Base-by-base conservation (phyloP, 805 yeast genomes). In the Isabelozyma pseudorhagii region DNA sequence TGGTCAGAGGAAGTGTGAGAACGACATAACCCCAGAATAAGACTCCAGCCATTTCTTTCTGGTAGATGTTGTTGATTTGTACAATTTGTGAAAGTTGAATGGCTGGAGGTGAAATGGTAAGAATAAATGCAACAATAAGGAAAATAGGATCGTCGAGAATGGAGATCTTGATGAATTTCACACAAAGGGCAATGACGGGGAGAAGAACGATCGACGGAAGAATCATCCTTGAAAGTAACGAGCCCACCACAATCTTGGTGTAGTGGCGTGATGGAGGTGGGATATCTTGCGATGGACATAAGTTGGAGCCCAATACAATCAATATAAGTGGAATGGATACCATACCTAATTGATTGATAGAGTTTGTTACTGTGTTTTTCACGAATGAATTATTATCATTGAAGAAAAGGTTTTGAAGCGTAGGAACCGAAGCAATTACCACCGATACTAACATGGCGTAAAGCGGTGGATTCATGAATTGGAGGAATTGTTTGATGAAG, bases 71-170 rank as follows among this genome's bases (percentile, higher is more conserved):
- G 63, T 87, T 87, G 58, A 87, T 71, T 61, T 86, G 93, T 48
- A 90, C 85, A 53, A 87, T 87, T 62, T 87, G 96, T 21, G 91
- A 84, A 49, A 87, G 71, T 66, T 87, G 96, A 55, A 87, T 87
- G 4, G 93, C 94, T 2, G 96, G 94, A 3, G 96, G 94, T 1
- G 91, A 81, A 3, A 86, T 81, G 1, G 92, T 87, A 53, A 87
- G 75, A 29, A 87, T 75, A 60, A 87, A 87, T 9, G 89, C 83
- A 41, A 88, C 92, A 52, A 87, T 82, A 58, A 87, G 71, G 59
- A 87, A 87, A 40, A 87, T 87, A 38, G 96, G 96, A 64, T 87
- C 96, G 62, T 85, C 90, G 64, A 87, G 71, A 36, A 87, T 85
- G 46, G 90, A 83, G 15, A 83, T 76, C 31, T 79, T 79, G 53